Percentiles rank a stretch among this genome's conserved stretches.
Evolutionary conservation across 371 early-diverging fungal genomes (phyloP).

Genomic region (Circinella minor): DNA sequence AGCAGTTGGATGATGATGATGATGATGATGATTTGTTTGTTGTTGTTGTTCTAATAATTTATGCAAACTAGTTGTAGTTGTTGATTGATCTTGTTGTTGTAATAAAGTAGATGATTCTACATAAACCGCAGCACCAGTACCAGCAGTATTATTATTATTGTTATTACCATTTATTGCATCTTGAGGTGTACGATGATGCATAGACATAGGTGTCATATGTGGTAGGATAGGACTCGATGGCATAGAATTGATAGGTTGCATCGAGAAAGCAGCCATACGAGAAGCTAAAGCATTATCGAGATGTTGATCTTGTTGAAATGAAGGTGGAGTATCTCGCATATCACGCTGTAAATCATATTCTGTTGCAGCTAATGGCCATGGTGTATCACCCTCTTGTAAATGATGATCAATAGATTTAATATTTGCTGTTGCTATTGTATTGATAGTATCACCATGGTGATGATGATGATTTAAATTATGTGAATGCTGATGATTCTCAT

Average conservation of each 20-base stretch:
- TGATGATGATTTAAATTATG: not conserved
- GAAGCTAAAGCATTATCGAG: slow-evolving; percentile 23
- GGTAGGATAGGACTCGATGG: slow-evolving; percentile 27
- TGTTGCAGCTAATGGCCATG: slow-evolving; percentile 11
- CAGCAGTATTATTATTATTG: no score
- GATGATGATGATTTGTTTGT: not conserved
- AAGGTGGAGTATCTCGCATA: slow-evolving; percentile 14
- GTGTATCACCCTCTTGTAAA: slow-evolving; percentile 3
- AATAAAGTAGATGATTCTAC: not conserved
- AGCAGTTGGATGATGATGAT: slow-evolving; percentile 2
- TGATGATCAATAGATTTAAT: slow-evolving; percentile 4
- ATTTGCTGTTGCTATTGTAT: slow-evolving; percentile 6
- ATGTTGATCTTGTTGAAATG: slow-evolving; percentile 22
- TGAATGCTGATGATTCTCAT: slow-evolving; percentile 7
- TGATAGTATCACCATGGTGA: not conserved
- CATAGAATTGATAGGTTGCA: slow-evolving; percentile 20
- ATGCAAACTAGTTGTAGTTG: not conserved
- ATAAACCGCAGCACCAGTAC: not conserved
- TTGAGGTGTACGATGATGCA: slow-evolving; percentile 15
- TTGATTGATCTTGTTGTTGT: not conserved
- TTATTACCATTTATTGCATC: not conserved
- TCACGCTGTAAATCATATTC: slow-evolving; percentile 14
- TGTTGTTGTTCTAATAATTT: slow-evolving; percentile 12
- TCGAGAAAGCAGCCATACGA: slow-evolving; percentile 22
- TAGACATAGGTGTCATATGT: slow-evolving; percentile 16